Base-by-base conservation (phyloP, 176 grass and related monocot species). In the Poa pratensis region DNA sequence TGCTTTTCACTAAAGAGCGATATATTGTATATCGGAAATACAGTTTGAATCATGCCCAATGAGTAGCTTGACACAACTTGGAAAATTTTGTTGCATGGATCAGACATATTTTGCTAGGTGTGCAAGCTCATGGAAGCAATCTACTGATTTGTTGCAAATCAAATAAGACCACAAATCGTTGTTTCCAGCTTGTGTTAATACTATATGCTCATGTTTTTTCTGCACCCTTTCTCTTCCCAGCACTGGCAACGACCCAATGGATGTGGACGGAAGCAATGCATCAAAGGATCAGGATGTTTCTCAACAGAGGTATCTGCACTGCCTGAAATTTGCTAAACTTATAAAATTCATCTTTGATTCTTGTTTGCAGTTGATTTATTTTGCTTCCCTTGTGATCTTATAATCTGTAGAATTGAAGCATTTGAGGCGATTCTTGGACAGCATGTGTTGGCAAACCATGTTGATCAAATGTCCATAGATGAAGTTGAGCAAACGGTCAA, bases 401-500 rank as follows among this genome's bases (percentile, higher is more conserved):
- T 87, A 82, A 86, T 19, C 5, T 87, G 87, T 86, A 99, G 96
- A 86, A 89, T 94, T 52, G 69, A 84, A 77, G 22, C 69, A 12
- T 99, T 99, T 83, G 92, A 95, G 85, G 69, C 78, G 0, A 84
- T 94, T 84, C 78, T 99, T 23, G 89, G 93, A 46, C 93, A 99
- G 89, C 93, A 99, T 85, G 92, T 99, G 67, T 69, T 99, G 59
- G 76, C 88, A 63, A 92, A 94, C 60, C 91, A 92, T 87, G 18
- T 92, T 34, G 93, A 99, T 77, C 89, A 91, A 83, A 91, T 96
- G 46, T 90, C 93, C 3, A 86, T 96, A 67, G 80, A 87, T 75
- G 91, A 99, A 49, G 89, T 99, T 45, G 93, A 92, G 88, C 78
- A 92, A 73, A 66, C 82, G 54, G 86, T 96, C 69, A 99, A 99